Evolutionary conservation across 345 rosid species (phyloP), one percentile per base, ranked within the genome.

Genomic region (Lagerstroemia speciosa): DNA sequence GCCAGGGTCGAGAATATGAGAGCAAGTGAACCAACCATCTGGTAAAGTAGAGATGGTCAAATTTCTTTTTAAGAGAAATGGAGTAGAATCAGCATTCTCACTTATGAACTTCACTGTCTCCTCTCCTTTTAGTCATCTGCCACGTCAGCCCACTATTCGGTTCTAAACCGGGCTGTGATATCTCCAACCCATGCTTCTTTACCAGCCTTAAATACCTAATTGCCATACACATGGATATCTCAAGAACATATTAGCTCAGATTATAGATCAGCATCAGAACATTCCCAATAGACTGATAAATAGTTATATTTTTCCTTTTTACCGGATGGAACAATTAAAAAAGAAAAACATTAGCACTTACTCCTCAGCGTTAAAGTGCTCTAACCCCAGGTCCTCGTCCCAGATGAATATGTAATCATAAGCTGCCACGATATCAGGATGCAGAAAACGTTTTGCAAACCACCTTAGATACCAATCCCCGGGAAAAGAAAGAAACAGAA

Each of bases 341-440:
- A 38, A 38, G 10, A n/a, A 33, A 38, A 27, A 43, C 19, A 5
- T 41, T 29, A 12, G 58, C 50, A 78, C 90, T 79, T 76, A 94
- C 99, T 94, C 82, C 64, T 89, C 99, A 0, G 90, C 84, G 71
- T 91, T 78, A 69, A 91, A 94, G 80, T 91, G 70, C 61, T 91
- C 95, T 68, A 91, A 77, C n/a, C 99, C 97, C 64, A 94, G 92
- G 86, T 94, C 99, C 76, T 94, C 97, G 41, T 94, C 99, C 99
- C 97, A 94, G 43, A 94, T 73, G 65, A 94, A 94, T 62, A 94
- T 85, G 78, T 94, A 91, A 15, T 94, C 99, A 73, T 89, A 94
- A 10, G 91, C 76, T 12, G 93, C 84, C 70, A 91, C 85, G 70
- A 94, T 82, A 76, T 88, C 93, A 2, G 99, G 99, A 77, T 91